These are phyloP conservation scores for Gynandropsis gynandra DNA, from an alignment of 345 rosid genomes.

Conservation along the genomic window DNA sequence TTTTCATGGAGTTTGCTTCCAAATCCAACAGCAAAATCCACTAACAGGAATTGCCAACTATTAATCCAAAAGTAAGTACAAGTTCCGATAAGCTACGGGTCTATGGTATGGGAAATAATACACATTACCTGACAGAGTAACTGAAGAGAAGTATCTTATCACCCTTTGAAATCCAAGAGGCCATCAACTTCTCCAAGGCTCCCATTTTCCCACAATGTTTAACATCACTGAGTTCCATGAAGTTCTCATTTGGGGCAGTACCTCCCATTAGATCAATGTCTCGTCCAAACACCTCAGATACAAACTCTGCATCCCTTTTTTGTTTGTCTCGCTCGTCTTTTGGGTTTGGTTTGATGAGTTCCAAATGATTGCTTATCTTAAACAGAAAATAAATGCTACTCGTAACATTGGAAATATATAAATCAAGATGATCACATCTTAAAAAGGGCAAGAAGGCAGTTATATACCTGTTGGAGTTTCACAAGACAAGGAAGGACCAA, in stretches of 20 bases:
- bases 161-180: conserved; percentile 72
- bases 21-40: no score
- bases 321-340: conserved; percentile 83
- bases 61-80: no score
- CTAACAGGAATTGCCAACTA: no score
- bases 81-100: no score
- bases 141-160: conserved; percentile 95
- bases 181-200: conserved; percentile 72
- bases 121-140: conserved; percentile 76
- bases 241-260: conserved; percentile 53
- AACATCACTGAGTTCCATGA: conserved; percentile 76
- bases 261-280: conserved; percentile 86
- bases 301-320: conserved; percentile 83
- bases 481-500: conserved; percentile 92
- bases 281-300: conserved; percentile 66
- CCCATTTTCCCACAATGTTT: conserved; percentile 93
- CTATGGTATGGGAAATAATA: no score
- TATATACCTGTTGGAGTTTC: conserved; percentile 71
- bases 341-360: conserved; percentile 92
- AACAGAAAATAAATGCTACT: neutral
- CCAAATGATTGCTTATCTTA: conserved; percentile 93
- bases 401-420: neutral
- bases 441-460: conserved; percentile 1
- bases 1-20: no score
- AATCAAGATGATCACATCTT: neutral